A percentile compares a stretch with the other conserved stretches of the same genome.
Conservation (phyloP, 352 stramenopile species). For the Hyaloperonospora brassicae region DNA sequence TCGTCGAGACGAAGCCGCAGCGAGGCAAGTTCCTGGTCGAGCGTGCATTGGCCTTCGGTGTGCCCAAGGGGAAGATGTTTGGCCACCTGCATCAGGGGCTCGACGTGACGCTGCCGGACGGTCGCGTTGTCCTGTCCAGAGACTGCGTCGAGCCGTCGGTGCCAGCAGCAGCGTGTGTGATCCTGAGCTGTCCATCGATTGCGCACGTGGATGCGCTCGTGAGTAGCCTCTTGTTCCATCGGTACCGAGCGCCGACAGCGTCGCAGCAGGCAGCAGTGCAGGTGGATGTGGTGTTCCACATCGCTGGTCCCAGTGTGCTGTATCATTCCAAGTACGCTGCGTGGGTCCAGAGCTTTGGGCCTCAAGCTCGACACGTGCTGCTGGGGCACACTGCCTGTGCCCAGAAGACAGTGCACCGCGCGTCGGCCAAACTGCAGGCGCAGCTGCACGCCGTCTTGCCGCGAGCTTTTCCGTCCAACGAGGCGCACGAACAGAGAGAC, state of each 20-base stretch:
- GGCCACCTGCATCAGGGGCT: conserved; percentile 72
- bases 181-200: conserved; percentile 57
- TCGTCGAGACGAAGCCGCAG: conserved; percentile 63
- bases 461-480: conserved; percentile 43
- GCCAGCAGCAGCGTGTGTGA: conserved; percentile 37
- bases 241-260: conserved; percentile 27
- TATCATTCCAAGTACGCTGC: conserved; percentile 45
- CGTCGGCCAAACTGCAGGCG: conserved; percentile 60
- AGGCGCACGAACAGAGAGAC: conserved; percentile 40
- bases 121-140: conserved; percentile 46
- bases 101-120: conserved; percentile 62
- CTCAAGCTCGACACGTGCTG: conserved; percentile 49
- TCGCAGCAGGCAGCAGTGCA: conserved; percentile 27
- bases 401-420: conserved; percentile 63
- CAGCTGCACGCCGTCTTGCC: conserved; percentile 66
- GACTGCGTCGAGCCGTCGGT: conserved; percentile 68
- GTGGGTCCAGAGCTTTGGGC: conserved; percentile 54
- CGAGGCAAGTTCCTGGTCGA: conserved; percentile 77
- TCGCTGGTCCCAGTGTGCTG: conserved; percentile 40
- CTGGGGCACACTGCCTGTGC: conserved; percentile 43
- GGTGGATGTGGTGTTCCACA: conserved; percentile 57
- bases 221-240: conserved; percentile 26
- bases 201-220: conserved; percentile 57
- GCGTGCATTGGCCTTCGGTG: conserved; percentile 51
- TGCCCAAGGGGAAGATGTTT: conserved; percentile 72